Evolutionary conservation across 2,329 filamentous ascomycete species (phyloP).

Genomic region (Fusarium camptoceras): DNA sequence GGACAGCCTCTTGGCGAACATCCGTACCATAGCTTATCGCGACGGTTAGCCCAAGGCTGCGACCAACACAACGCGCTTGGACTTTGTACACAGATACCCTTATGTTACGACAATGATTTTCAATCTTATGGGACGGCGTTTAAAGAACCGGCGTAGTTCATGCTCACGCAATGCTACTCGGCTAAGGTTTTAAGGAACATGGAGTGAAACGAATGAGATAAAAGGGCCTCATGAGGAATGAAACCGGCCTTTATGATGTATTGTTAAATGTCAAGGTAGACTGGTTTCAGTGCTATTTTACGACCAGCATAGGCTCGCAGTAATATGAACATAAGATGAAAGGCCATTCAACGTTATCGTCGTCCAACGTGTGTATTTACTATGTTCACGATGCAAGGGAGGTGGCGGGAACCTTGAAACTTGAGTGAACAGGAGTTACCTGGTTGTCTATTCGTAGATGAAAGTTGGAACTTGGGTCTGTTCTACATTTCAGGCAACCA

Average conservation of each 20-base stretch:
- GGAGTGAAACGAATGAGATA: constrained; percentile 12
- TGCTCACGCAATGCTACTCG: constrained; percentile 13
- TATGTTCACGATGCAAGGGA: background rate
- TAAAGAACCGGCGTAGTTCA: constrained; percentile 1
- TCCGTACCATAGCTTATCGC: constrained; percentile 56
- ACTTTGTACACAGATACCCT: constrained; percentile 22
- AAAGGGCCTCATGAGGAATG: constrained; percentile 13
- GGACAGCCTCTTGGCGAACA: constrained; percentile 64
- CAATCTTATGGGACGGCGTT: constrained; percentile 32
- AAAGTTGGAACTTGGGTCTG: background rate
- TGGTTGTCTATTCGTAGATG: background rate
- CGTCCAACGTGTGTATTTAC: background rate
- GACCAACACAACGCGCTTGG: background rate
- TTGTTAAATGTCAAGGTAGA: constrained; percentile 4
- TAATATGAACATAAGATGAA: background rate
- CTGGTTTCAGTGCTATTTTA: background rate
- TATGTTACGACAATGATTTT: constrained; percentile 9
- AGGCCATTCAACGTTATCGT: background rate
- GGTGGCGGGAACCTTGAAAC: background rate
- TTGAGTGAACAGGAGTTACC: background rate
- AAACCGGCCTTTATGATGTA: constrained; percentile 31
- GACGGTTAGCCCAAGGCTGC: constrained; percentile 7
- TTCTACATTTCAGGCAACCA: background rate
- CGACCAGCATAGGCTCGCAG: background rate
- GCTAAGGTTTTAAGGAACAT: constrained; percentile 1